phyloP scores from a whole-genome alignment of 495 filamentous ascomycete genomes.

The Astrothelium macrocarpum region DNA sequence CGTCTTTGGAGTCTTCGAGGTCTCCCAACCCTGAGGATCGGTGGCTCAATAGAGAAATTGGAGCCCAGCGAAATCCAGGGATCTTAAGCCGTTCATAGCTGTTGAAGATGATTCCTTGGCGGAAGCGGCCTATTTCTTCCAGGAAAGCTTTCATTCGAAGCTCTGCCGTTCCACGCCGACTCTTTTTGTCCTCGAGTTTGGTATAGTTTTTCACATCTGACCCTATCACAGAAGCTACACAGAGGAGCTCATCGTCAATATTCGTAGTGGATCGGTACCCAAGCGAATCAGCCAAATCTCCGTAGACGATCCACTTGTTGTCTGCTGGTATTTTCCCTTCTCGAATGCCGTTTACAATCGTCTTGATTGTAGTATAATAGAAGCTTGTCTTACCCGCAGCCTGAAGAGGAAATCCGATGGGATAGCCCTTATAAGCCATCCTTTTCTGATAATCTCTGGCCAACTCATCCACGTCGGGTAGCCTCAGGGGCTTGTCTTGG shows the following conservation, averaged over 20 bases:
- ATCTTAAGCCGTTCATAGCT: constrained; percentile 9
- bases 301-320: constrained; percentile 9
- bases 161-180: not conserved
- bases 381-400: constrained; percentile 9
- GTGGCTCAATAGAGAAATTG: constrained; percentile 7
- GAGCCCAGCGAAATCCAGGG: constrained; percentile 13
- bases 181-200: constrained; percentile 3
- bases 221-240: constrained; percentile 7
- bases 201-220: constrained; percentile 8
- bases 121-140: constrained; percentile 7
- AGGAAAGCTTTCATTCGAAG: constrained; percentile 10
- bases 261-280: constrained; percentile 10
- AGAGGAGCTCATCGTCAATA: constrained; percentile 9
- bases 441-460: constrained; percentile 4
- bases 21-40: constrained; percentile 9
- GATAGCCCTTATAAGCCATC: constrained; percentile 6
- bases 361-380: constrained; percentile 8
- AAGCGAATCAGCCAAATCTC: constrained; percentile 7
- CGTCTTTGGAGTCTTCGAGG: constrained; percentile 6
- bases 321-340: constrained; percentile 4
- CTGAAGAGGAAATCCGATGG: constrained; percentile 5
- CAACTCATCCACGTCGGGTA: constrained; percentile 7
- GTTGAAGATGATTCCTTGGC: constrained; percentile 13
- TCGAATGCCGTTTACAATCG: constrained; percentile 6
- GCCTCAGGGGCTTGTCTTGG: constrained; percentile 15